Evolutionary conservation across 192 early-diverging fungal genomes (phyloP).

Genomic region (Geosiphon pyriformis): DNA sequence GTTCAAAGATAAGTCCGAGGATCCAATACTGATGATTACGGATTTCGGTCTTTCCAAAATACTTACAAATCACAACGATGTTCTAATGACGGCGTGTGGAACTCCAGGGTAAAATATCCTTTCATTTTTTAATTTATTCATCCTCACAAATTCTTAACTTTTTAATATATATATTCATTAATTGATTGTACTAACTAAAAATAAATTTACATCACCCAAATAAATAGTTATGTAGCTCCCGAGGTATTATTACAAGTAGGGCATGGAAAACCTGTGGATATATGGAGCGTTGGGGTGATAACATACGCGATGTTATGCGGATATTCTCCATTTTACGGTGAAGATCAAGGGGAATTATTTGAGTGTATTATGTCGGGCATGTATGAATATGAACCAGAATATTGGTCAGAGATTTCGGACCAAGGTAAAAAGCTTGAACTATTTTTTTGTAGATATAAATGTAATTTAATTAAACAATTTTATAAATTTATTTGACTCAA

Average conservation of each 20-base stretch:
- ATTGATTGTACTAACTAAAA: no score
- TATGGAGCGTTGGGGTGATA: slow-evolving; percentile 94
- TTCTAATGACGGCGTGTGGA: slow-evolving; percentile 83
- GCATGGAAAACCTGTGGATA: slow-evolving; percentile 89
- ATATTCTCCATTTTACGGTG: slow-evolving; percentile 67
- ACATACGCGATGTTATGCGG: slow-evolving; percentile 81
- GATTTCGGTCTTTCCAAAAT: slow-evolving; percentile 85
- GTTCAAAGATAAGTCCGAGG: slow-evolving; percentile 52
- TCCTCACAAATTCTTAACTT: no score
- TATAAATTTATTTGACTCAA: not conserved
- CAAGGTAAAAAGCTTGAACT: slow-evolving; percentile 26
- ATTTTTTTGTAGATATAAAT: not conserved
- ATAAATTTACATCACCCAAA: no score
- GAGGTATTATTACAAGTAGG: slow-evolving; percentile 83
- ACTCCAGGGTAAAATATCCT: slow-evolving; percentile 59
- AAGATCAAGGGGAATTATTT: slow-evolving; percentile 58
- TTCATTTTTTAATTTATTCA: no score
- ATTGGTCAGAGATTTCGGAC: slow-evolving; percentile 79
- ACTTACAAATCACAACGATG: slow-evolving; percentile 65
- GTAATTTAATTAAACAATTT: not conserved
- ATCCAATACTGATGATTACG: slow-evolving; percentile 74
- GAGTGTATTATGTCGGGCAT: slow-evolving; percentile 61
- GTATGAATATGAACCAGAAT: slow-evolving; percentile 67
- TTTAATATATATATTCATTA: no score
- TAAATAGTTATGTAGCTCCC: slow-evolving; percentile 61